Evolutionary conservation across 805 yeast genomes (phyloP), one percentile per base, ranked within the genome.

Genomic region (Starmerella asiatica): DNA sequence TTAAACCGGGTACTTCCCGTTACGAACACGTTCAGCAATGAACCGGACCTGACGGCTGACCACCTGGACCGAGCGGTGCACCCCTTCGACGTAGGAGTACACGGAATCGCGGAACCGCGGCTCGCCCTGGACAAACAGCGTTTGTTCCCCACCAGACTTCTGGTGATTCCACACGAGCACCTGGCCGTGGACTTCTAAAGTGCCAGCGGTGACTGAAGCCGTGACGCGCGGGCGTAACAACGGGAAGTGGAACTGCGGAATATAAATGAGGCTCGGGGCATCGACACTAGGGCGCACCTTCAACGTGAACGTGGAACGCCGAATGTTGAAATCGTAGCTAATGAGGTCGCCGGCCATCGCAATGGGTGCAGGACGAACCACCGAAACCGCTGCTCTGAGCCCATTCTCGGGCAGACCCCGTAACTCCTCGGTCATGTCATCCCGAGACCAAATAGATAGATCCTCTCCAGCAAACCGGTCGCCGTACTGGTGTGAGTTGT

Each of bases 381-480:
- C 71, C 0, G 95, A 84, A 37, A 70, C 71, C 1, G 71, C 67
- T 0, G 91, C 93, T 29, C 96, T 64, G 1, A 79, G 69, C 1
- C 95, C 95, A 37, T 68, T 67, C 21, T 39, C 39, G 14, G 45
- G 37, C 35, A 26, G 16, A 29, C 41, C 45, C 14, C 32, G 29
- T 4, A 41, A 30, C 19, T 41, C 44, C 2, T 37, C 39, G 7
- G 17, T 27, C 26, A 29, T 21, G 23, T 51, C 51, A 37, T 58
- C 60, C 30, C 29, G 59, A 2, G 91, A 78, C 79, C 79, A 88
- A 41, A 88, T 71, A 1, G 95, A 81, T 56, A 88, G 77, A 58
- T 88, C 97, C 55, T 88, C 98, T 49, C 84, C 76, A 53, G 88
- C 88, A 93, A 96, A 88, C 20, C 69, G 57, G 58, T 88, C 98